Evolutionary conservation across 129 eudicot species (phyloP).

Genomic region (Centella asiatica): DNA sequence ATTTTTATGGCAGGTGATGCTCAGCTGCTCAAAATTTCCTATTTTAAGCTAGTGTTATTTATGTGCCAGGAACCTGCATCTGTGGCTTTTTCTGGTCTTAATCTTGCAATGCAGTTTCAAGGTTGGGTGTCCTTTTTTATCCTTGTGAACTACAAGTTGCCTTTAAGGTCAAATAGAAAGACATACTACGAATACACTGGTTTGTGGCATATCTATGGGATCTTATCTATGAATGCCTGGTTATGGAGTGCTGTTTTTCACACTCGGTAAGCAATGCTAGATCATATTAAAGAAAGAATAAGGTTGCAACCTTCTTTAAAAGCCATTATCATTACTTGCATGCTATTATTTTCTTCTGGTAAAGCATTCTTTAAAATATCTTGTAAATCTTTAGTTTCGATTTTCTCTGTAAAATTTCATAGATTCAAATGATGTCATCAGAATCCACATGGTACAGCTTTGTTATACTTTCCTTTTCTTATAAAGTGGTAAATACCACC

Average conservation of each 20-base stretch:
- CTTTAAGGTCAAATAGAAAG: slow-evolving; percentile 54
- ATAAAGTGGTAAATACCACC: too few relatives aligned
- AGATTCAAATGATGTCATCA: too few relatives aligned
- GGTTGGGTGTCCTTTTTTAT: slow-evolving; percentile 98
- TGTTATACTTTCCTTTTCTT: too few relatives aligned
- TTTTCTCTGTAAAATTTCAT: too few relatives aligned
- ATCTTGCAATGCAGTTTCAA: slow-evolving; percentile 89
- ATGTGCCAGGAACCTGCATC: slow-evolving; percentile 83
- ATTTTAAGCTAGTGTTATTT: neutral
- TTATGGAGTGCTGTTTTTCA: slow-evolving; percentile 93
- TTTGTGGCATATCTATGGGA: slow-evolving; percentile 79
- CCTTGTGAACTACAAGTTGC: slow-evolving; percentile 81
- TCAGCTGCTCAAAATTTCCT: slow-evolving; percentile 11
- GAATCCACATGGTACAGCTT: too few relatives aligned
- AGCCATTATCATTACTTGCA: too few relatives aligned
- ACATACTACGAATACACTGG: slow-evolving; percentile 80
- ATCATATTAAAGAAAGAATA: too few relatives aligned
- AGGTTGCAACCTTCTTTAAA: too few relatives aligned
- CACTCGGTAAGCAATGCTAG: slow-evolving; percentile 83
- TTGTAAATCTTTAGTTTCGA: too few relatives aligned
- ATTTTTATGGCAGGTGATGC: neutral
- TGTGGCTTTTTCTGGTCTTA: slow-evolving; percentile 79
- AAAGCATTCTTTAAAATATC: too few relatives aligned
- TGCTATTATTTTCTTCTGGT: too few relatives aligned
- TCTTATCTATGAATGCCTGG: slow-evolving; percentile 78